phyloP scores from a whole-genome alignment of 225 moss, liverwort and hornwort species.

The Lunularia cruciata region DNA sequence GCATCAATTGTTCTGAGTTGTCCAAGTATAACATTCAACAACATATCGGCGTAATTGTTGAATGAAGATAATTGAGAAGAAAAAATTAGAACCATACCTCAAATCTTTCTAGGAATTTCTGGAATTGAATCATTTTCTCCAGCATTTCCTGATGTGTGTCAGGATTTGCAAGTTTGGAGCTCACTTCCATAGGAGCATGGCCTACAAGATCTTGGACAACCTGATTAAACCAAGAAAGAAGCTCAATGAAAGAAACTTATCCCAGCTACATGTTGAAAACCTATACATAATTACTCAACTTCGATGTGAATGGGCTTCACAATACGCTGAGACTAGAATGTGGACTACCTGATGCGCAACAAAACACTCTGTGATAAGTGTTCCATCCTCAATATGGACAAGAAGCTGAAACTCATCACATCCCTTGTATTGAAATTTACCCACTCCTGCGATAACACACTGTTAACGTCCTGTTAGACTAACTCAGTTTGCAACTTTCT shows the following conservation, averaged over 20 bases:
- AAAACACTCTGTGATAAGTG: slow-evolving; percentile 66
- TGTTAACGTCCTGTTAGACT: slow-evolving; percentile 41
- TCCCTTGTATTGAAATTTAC: slow-evolving; percentile 70
- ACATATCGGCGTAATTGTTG: not conserved
- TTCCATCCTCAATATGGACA: slow-evolving; percentile 91
- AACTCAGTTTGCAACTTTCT: not conserved
- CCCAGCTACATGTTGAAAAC: not conserved
- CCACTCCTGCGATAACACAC: slow-evolving; percentile 95
- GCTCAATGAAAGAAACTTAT: slow-evolving; percentile 4
- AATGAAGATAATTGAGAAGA: not conserved
- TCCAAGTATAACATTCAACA: not conserved
- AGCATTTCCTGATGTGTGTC: slow-evolving; percentile 53
- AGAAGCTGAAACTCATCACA: slow-evolving; percentile 69
- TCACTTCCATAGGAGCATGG: slow-evolving; percentile 64
- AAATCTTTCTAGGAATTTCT: slow-evolving; percentile 70
- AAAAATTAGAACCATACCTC: slow-evolving; percentile 51
- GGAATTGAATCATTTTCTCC: slow-evolving; percentile 63
- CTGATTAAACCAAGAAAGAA: slow-evolving; percentile 36
- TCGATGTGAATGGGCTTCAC: not conserved
- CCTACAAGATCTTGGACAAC: slow-evolving; percentile 67
- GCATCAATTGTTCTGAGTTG: too few species aligned
- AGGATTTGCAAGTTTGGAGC: slow-evolving; percentile 48
- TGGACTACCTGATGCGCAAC: slow-evolving; percentile 72
- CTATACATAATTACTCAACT: not conserved
- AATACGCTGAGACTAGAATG: too few species aligned